Conservation (phyloP, 1,284 basidiomycete species). For the Cystobasidium slooffiae region DNA sequence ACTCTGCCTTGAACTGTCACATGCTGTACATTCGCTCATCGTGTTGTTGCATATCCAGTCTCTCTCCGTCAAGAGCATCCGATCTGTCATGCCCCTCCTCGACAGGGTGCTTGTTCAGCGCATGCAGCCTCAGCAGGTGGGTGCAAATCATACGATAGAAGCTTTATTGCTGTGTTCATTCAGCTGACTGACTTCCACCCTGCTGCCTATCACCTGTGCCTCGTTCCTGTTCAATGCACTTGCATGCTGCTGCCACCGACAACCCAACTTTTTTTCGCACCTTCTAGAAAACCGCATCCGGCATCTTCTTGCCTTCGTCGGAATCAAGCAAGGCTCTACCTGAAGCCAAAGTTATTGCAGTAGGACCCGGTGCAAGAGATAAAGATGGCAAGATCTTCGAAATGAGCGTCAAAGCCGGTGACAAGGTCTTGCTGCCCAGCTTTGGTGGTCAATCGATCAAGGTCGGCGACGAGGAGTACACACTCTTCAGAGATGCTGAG, state of each 20-base stretch:
- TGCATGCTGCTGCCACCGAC: slow-evolving; percentile 6
- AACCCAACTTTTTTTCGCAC: not conserved
- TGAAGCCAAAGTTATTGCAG: slow-evolving; percentile 94
- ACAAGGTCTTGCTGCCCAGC: slow-evolving; percentile 88
- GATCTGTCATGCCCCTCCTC: slow-evolving; percentile 84
- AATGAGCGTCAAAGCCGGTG: slow-evolving; percentile 74
- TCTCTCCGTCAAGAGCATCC: slow-evolving; percentile 90
- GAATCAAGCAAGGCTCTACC: slow-evolving; percentile 82
- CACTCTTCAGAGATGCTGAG: slow-evolving; percentile 91
- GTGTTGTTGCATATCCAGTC: too few species aligned
- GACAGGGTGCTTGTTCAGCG: slow-evolving; percentile 97
- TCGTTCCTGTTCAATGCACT: slow-evolving; percentile 2
- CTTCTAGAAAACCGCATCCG: slow-evolving; percentile 84
- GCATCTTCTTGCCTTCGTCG: slow-evolving; percentile 90
- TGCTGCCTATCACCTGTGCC: not conserved
- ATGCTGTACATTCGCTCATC: too few species aligned
- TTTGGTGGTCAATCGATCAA: slow-evolving; percentile 97
- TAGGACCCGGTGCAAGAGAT: slow-evolving; percentile 87
- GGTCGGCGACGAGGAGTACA: slow-evolving; percentile 97
- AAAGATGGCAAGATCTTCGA: slow-evolving; percentile 63
- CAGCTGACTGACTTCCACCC: not conserved
- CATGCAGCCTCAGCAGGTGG: slow-evolving; percentile 74
- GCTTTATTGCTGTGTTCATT: not conserved
- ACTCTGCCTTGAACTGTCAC: too few species aligned
- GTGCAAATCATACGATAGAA: slow-evolving; percentile 3